These are phyloP conservation scores for Cucurbita moschata DNA, from an alignment of 306 rosid genomes.

Conservation along the genomic window DNA sequence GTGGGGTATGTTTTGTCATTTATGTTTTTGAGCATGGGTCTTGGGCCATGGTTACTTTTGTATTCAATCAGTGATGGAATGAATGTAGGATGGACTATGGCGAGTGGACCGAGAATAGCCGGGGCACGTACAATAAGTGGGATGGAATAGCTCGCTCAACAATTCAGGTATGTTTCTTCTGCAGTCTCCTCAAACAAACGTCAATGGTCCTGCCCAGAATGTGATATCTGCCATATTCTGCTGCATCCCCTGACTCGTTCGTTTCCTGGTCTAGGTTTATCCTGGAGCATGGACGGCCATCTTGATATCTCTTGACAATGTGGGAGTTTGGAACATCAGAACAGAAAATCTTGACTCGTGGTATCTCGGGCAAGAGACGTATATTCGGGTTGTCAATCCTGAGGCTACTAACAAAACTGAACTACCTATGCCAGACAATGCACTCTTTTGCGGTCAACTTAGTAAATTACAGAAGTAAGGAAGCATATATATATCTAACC, in stretches of 20 bases:
- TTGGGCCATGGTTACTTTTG: neutral
- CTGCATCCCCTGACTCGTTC: neutral
- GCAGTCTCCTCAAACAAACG: neutral
- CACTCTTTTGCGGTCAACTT: conserved; percentile 73
- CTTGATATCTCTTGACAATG: conserved; percentile 82
- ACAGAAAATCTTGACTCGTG: conserved; percentile 87
- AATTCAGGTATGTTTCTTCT: conserved; percentile 41
- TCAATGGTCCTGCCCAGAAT: neutral
- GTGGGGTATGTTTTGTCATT: conserved; percentile 47
- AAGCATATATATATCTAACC: neutral
- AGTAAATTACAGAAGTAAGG: conserved; percentile 58
- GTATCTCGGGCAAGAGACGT: conserved; percentile 98
- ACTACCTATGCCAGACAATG: conserved; percentile 69
- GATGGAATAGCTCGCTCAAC: conserved; percentile 93
- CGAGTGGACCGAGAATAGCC: conserved; percentile 87
- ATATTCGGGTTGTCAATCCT: conserved; percentile 63
- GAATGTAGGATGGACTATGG: conserved; percentile 85
- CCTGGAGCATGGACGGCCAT: conserved; percentile 96
- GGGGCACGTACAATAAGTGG: conserved; percentile 96
- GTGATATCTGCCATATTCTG: neutral
- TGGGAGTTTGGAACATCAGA: conserved; percentile 85
- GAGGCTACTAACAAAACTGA: conserved; percentile 88
- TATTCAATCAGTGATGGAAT: conserved; percentile 5
- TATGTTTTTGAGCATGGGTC: neutral
- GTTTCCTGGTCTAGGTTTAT: conserved; percentile 40